Percentiles rank a stretch among this genome's conserved stretches.
Evolutionary conservation across 768 basidiomycete genomes (phyloP).

Genomic region (Trametes coccinea): DNA sequence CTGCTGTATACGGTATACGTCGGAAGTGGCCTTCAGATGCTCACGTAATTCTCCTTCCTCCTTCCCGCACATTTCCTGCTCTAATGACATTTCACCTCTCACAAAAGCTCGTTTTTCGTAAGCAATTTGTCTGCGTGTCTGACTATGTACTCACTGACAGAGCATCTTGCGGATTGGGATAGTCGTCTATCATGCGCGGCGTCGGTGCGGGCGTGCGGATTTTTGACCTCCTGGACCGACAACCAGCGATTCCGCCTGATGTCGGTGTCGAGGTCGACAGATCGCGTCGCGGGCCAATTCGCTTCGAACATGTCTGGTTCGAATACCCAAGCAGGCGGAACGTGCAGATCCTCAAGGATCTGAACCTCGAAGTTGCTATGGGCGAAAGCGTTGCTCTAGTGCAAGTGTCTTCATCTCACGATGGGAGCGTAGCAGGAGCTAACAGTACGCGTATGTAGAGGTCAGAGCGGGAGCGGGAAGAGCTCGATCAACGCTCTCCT

Average conservation of each 20-base stretch:
- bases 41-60: conserved; percentile 52
- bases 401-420: conserved; percentile 48
- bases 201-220: conserved; percentile 91
- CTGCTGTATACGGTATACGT: conserved; percentile 91
- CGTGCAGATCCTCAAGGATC: conserved; percentile 77
- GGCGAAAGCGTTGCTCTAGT: conserved; percentile 92
- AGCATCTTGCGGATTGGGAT: conserved; percentile 1
- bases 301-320: conserved; percentile 83
- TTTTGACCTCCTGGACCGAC: conserved; percentile 89
- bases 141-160: background rate
- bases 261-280: conserved; percentile 58
- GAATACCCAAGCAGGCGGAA: conserved; percentile 88
- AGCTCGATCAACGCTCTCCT: conserved; percentile 88
- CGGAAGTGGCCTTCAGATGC: conserved; percentile 75
- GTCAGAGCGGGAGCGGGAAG: conserved; percentile 93
- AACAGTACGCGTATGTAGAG: conserved; percentile 44
- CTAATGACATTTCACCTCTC: background rate
- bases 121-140: conserved; percentile 13
- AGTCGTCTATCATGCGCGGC: conserved; percentile 96
- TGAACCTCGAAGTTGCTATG: conserved; percentile 76
- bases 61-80: background rate
- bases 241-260: conserved; percentile 68
- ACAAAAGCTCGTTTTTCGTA: conserved; percentile 41
- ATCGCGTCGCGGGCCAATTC: conserved; percentile 64
- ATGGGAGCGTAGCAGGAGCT: background rate